A percentile compares a stretch with the other conserved stretches of the same genome.
Conservation (phyloP, 164 flowering plant genomes). For the Chimonanthus salicifolius region DNA sequence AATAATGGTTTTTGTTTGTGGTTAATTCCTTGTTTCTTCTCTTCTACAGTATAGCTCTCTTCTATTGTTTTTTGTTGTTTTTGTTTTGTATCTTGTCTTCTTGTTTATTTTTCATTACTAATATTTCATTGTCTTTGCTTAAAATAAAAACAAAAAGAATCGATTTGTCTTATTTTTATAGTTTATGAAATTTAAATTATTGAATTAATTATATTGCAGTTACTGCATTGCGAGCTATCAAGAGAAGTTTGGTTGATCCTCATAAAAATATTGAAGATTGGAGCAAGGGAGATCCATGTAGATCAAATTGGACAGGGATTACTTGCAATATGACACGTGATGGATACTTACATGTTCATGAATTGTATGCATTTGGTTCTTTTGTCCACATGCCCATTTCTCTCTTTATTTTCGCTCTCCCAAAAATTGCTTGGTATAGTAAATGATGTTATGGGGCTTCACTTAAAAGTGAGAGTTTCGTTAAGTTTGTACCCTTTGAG, state of each 20-base stretch:
- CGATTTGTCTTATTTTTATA: too few relatives aligned
- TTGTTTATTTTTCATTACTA: too few relatives aligned
- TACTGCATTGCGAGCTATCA: conserved; percentile 43
- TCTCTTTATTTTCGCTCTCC: not conserved
- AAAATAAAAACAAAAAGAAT: too few relatives aligned
- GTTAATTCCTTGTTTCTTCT: not conserved
- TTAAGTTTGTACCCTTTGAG: not conserved
- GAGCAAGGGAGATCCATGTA: conserved; percentile 72
- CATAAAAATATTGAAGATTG: conserved; percentile 42
- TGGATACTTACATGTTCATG: conserved; percentile 57
- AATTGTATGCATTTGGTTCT: conserved; percentile 41
- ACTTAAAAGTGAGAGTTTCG: not conserved
- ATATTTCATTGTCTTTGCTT: not conserved
- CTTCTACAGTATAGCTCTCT: not conserved
- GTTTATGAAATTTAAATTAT: not conserved
- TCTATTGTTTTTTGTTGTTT: not conserved
- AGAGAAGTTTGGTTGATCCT: conserved; percentile 46
- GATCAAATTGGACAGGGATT: conserved; percentile 73
- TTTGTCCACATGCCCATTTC: conserved; percentile 3
- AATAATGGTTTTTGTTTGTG: too few relatives aligned
- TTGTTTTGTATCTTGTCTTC: too few relatives aligned
- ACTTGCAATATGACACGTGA: conserved; percentile 42
- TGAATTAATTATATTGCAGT: conserved; percentile 35
- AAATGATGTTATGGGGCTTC: too few relatives aligned
- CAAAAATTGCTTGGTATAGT: too few relatives aligned